Evolutionary conservation across 2,329 filamentous ascomycete genomes (phyloP), one percentile per base, ranked within the genome.

Genomic region (Fusarium stilboides): DNA sequence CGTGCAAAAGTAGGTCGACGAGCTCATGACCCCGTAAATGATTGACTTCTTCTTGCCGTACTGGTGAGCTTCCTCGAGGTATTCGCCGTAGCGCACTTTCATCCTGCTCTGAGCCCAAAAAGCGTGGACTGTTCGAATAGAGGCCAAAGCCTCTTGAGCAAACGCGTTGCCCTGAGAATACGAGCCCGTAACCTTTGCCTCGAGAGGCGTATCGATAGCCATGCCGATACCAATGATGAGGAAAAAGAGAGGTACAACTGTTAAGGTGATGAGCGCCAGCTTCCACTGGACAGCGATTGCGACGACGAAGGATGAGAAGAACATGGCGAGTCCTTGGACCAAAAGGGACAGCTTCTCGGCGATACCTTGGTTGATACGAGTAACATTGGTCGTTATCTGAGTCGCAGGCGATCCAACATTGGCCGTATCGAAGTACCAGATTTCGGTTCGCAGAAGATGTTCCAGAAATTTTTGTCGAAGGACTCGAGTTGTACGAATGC

Each of bases 81-180:
- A 80, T 6, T 55, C 63, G 26, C 80, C 76, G 53, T 80, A 83
- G 39, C 77, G 78, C 5, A 62, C 57, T 2, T 78, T 70, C 46
- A 84, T 71, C 19, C 75, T 77, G 12, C 74, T 67, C 5, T 79
- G 75, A 14, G 81, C 79, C 81, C 81, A 84, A 46, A 83, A 83
- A 0, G 81, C 81, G 50, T 83, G 80, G 2, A 82, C 77, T 0
- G 80, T 82, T 3, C 80, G 71, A 2, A 79, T 75, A 19, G 78
- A 81, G 0, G 75, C 72, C n/a, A 81, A 65, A 5, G 79, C 76
- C 10, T 73, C 75, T 58, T 81, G 79, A 2, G 79, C 75, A 39
- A 79, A 79, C 5, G 71, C 61, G 10, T 74, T 75, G 34, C 73
- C 77, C 43, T 76, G 69, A 3, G 76, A 75, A 22, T 78, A 73